Base-by-base conservation (phyloP, 2,329 filamentous ascomycete genomes). In the Lecanoromycetidae sp. region DNA sequence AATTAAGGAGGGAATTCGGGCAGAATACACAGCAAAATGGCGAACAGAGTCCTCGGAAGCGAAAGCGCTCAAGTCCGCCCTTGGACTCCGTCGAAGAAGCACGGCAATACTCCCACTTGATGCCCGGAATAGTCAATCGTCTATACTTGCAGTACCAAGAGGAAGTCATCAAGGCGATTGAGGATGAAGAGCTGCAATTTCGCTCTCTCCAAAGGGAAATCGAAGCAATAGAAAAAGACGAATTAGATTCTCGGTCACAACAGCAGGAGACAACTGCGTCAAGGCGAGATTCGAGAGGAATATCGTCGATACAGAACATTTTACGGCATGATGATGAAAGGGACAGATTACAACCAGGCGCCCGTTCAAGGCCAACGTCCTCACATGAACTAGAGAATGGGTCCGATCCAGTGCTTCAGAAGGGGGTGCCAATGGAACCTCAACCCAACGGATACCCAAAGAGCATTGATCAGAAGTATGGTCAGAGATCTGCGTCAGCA, bases 141-240 rank as follows among this genome's bases (percentile, higher is more conserved):
- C 71, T 94, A 1, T 93, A 91, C 60, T 72, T 76, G 10, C 74
- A 77, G 52, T 95, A 93, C 61, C 75, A 80, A 53, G 77, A 82
- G 37, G 70, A 80, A 35, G 70, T 82, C 40, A 73, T 87, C n/a
- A 68, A 70, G 47, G 75, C 82, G 57, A 84, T 95, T 50, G 71
- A 75, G 49, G 76, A 83, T 46, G 82, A 91, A 52, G 88, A 95
- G 67, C 72, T 71, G 49, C 72, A 70, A 43, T 83, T 82, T 58
- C 72, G 75, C 22, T 66, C 66, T 15, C 65, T 90, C 35, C 75
- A 79, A 61, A 71, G 70, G 49, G 82, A 94, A 54, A 77, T 93
- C 42, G 37, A 48, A 19, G 49, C 35, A 26, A 40, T 51, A 27
- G 44, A 53, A 13, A 34, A 48, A 22, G 48, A 42, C n/a, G 48